Base-by-base conservation (phyloP, 2,329 filamentous ascomycete genomes). In the Verticillium albo-atrum region DNA sequence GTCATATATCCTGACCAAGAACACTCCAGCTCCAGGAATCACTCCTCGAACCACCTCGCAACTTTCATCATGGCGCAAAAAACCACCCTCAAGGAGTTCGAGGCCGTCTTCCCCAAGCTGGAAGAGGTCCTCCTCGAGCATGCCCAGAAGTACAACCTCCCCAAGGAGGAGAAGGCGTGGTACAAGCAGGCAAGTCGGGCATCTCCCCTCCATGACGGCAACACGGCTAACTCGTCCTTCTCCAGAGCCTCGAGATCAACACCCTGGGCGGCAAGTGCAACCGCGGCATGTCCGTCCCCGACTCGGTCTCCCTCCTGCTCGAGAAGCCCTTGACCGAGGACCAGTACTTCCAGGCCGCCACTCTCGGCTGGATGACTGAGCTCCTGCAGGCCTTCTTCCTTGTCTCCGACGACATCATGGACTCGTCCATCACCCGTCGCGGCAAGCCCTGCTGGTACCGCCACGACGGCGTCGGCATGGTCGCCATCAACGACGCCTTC, bases 401-500 rank as follows among this genome's bases (percentile, higher is more conserved):
- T 61, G 95, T 99, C 65, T 92, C 91, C 52, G 95, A 99, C 79
- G 95, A 99, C 76, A 97, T 99, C 71, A 99, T 99, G 95, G 95
- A 99, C 79, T 79, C 84, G 69, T 96, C 90, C 75, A 95, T 97
- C 76, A 99, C 95, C 59, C 92, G 95, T 62, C 92, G 95, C 67
- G 93, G 94, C 63, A 86, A 89, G 77, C 93, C 95, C 50, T 99
- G 95, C 82, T 99, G 95, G 95, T 99, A 98, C 80, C 89, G 89
- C 62, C 89, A 92, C 66, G 86, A 91, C 32, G 87, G 89, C 55
- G 93, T 99, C 50, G 94, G 94, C 74, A 93, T 96, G 88, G 85
- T 97, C 66, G 94, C 95, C 72, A 97, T 99, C 84, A 99, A 99
- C 83, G 95, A 99, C 74, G 87, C 94, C 64, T 97, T 98, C 82